phyloP scores from a whole-genome alignment of 1,284 basidiomycete genomes.

The Ceratobasidium sp. region DNA sequence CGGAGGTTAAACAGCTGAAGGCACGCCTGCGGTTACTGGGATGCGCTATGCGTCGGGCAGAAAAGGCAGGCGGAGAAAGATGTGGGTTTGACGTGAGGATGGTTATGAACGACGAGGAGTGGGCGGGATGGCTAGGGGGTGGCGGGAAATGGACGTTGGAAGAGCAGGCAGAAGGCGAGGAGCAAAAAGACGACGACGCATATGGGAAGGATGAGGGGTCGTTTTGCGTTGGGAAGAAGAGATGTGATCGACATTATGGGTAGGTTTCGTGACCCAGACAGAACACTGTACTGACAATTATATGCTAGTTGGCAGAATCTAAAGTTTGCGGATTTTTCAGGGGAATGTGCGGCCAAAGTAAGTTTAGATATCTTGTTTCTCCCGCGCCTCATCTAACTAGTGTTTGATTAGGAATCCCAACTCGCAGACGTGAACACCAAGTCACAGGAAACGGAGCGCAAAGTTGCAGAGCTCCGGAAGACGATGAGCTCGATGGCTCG shows the following conservation, averaged over 20 bases:
- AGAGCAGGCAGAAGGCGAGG: slow-evolving; percentile 62
- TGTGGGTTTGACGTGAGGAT: slow-evolving; percentile 89
- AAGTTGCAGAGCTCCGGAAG: slow-evolving; percentile 28
- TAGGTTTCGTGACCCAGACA: slow-evolving; percentile 57
- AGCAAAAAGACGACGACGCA: slow-evolving; percentile 51
- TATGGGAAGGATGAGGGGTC: slow-evolving; percentile 66
- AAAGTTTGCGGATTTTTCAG: slow-evolving; percentile 75
- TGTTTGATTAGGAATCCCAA: slow-evolving; percentile 16
- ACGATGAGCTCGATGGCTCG: slow-evolving; percentile 29
- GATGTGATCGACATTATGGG: slow-evolving; percentile 84
- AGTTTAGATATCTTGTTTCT: neutral
- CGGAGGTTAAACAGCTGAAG: slow-evolving; percentile 37
- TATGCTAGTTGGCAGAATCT: slow-evolving; percentile 77
- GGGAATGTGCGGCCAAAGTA: slow-evolving; percentile 76
- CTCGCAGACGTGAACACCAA: slow-evolving; percentile 30
- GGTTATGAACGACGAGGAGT: slow-evolving; percentile 83
- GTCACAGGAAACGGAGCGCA: slow-evolving; percentile 26
- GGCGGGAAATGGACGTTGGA: slow-evolving; percentile 70
- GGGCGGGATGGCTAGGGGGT: slow-evolving; percentile 65
- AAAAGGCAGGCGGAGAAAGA: slow-evolving; percentile 70
- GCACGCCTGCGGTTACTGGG: slow-evolving; percentile 63
- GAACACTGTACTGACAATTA: slow-evolving; percentile 41
- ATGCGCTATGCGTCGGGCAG: slow-evolving; percentile 65
- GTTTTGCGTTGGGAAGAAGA: slow-evolving; percentile 81
- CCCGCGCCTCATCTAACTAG: neutral